phyloP scores from a whole-genome alignment of 768 basidiomycete genomes.

The Tulasnella sp. region DNA sequence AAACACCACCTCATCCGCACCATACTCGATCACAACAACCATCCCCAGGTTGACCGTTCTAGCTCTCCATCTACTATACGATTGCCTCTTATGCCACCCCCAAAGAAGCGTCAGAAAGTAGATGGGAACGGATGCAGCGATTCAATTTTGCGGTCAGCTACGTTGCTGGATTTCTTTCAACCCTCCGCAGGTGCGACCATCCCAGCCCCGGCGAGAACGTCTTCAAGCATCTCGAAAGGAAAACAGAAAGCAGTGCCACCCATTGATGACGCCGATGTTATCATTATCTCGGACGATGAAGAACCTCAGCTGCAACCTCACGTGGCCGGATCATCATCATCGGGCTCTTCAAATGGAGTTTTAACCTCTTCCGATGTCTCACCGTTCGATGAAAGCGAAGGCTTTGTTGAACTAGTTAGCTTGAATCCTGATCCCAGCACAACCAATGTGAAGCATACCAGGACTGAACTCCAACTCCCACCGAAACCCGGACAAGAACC shows the following conservation, averaged over 20 bases:
- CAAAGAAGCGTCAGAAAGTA: not conserved
- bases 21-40: not conserved
- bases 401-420: too few species aligned
- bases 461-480: not conserved
- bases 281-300: slow-evolving; percentile 11
- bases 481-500: not conserved
- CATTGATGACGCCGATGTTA: not conserved
- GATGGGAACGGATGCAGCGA: not conserved
- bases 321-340: too few species aligned
- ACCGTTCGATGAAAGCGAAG: too few species aligned
- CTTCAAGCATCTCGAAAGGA: not conserved
- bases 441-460: not conserved
- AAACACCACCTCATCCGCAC: not conserved
- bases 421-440: not conserved
- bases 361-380: not conserved
- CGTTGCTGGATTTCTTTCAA: not conserved
- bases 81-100: not conserved
- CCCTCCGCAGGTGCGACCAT: too few species aligned
- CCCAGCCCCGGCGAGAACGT: not conserved
- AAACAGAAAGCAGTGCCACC: not conserved
- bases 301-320: not conserved
- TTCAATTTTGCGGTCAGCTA: not conserved
- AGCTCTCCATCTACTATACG: not conserved
- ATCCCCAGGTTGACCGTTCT: not conserved
- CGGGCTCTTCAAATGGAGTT: too few species aligned